A percentile compares a stretch with the other conserved stretches of the same genome.
Evolutionary conservation across 1,139 yeast species (phyloP).

Genomic region (Fermentozyma sake): DNA sequence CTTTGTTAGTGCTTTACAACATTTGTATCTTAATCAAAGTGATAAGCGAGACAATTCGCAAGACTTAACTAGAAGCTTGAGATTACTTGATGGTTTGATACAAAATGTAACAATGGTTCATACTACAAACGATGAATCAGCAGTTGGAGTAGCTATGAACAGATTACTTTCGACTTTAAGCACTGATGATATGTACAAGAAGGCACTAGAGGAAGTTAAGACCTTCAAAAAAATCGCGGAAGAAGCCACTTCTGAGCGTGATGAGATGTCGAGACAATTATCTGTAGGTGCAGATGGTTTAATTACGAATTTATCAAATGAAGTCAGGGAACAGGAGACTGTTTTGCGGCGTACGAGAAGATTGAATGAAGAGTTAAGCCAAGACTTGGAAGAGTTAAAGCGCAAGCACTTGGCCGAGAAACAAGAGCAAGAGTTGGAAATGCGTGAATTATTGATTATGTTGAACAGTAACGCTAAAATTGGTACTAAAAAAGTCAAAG

Average conservation of each 20-base stretch:
- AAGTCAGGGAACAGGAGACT: slow-evolving; percentile 68
- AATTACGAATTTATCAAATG: slow-evolving; percentile 64
- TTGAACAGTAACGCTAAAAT: slow-evolving; percentile 41
- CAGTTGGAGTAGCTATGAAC: slow-evolving; percentile 81
- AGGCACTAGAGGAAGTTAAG: slow-evolving; percentile 71
- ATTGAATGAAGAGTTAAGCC: slow-evolving; percentile 57
- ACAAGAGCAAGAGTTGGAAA: slow-evolving; percentile 83
- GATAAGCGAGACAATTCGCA: slow-evolving; percentile 48
- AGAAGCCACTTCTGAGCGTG: slow-evolving; percentile 82
- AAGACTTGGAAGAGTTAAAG: slow-evolving; percentile 69
- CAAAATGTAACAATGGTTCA: slow-evolving; percentile 73
- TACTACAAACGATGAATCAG: slow-evolving; percentile 63
- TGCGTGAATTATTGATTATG: slow-evolving; percentile 77
- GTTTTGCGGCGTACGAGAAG: slow-evolving; percentile 65
- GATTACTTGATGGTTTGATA: slow-evolving; percentile 77
- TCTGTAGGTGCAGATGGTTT: slow-evolving; percentile 83
- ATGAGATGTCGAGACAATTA: slow-evolving; percentile 67
- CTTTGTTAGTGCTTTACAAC: slow-evolving; percentile 77
- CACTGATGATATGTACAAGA: slow-evolving; percentile 85
- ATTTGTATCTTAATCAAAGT: slow-evolving; percentile 68
- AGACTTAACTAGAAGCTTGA: slow-evolving; percentile 61
- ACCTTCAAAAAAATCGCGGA: slow-evolving; percentile 64
- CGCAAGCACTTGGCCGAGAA: slow-evolving; percentile 68
- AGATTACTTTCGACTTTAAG: slow-evolving; percentile 71
- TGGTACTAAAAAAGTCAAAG: slow-evolving; percentile 22